Evolutionary conservation across 2,329 filamentous ascomycete species (phyloP).

Genomic region (Colletotrichum filicis): DNA sequence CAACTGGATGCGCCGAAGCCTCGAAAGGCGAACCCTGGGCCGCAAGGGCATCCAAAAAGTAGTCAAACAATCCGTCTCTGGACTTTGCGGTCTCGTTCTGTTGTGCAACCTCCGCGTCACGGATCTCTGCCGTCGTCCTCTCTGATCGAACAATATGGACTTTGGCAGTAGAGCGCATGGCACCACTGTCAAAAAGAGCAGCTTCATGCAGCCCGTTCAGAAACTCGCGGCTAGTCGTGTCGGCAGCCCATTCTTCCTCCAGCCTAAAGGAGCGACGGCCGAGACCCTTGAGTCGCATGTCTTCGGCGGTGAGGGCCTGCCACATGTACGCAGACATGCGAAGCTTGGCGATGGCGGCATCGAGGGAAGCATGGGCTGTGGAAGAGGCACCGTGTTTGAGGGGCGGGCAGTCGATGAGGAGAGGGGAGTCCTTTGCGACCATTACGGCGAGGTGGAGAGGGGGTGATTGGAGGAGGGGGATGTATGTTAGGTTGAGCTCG

Average conservation of each 20-base stretch:
- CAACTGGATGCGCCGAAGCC: constrained; percentile 63
- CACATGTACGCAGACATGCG: constrained; percentile 80
- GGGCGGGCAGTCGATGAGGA: constrained; percentile 75
- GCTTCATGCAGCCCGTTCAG: constrained; percentile 14
- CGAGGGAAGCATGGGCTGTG: constrained; percentile 58
- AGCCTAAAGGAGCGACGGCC: constrained; percentile 77
- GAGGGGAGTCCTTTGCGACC: constrained; percentile 75
- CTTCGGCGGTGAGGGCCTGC: constrained; percentile 81
- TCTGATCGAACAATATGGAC: constrained; percentile 74
- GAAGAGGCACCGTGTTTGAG: constrained; percentile 67
- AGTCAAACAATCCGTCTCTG: constrained; percentile 63
- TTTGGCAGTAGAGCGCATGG: constrained; percentile 59
- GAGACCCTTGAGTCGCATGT: constrained; percentile 77
- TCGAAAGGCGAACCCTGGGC: constrained; percentile 45
- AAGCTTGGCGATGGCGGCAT: constrained; percentile 76
- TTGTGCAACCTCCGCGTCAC: constrained; percentile 72
- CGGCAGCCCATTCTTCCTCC: constrained; percentile 78
- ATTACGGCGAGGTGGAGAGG: constrained; percentile 79
- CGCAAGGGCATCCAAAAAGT: constrained; percentile 58
- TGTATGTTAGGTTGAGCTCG: constrained; percentile 60
- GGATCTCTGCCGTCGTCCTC: constrained; percentile 74
- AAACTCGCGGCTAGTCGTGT: constrained; percentile 64
- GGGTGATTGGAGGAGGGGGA: constrained; percentile 63
- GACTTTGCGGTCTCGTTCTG: constrained; percentile 67
- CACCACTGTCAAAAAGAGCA: constrained; percentile 2